A percentile compares a stretch with the other conserved stretches of the same genome.
These are phyloP conservation scores for Canavalia ensiformis DNA, from an alignment of 306 rosid genomes.

Conservation along the genomic window DNA sequence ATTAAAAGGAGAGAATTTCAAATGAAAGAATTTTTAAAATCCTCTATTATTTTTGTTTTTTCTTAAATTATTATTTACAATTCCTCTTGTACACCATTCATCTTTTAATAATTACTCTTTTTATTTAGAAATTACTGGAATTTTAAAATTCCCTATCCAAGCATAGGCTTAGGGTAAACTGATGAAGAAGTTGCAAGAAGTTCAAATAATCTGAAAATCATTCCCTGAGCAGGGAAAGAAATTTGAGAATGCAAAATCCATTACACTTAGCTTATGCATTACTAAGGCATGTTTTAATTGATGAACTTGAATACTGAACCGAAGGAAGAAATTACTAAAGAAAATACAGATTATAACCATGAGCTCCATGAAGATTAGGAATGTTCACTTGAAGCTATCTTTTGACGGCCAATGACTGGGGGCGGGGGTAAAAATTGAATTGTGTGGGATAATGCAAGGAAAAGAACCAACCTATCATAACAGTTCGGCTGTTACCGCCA, in stretches of 20 bases:
- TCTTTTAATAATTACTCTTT: no score
- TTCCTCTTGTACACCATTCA: no score
- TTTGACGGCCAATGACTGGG: slow-evolving; percentile 12
- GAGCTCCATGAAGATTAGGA: slow-evolving; percentile 25
- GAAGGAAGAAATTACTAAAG: slow-evolving; percentile 20
- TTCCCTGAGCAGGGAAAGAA: neutral
- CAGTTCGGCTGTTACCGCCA: slow-evolving; percentile 98
- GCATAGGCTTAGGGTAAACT: neutral
- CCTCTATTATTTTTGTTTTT: no score
- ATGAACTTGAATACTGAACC: slow-evolving; percentile 27
- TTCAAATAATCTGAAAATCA: slow-evolving; percentile 39
- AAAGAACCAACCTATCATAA: slow-evolving; percentile 83
- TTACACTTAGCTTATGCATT: slow-evolving; percentile 3
- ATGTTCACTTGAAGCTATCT: slow-evolving; percentile 30
- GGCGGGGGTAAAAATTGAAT: neutral
- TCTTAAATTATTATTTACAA: no score
- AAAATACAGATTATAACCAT: neutral
- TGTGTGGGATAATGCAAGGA: slow-evolving; percentile 18
- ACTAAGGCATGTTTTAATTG: slow-evolving; percentile 28
- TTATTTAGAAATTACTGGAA: no score
- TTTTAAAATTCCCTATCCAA: no score
- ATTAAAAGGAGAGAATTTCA: no score
- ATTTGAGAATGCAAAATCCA: slow-evolving; percentile 22
- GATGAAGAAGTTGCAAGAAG: slow-evolving; percentile 19
- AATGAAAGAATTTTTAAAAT: no score